phyloP scores from a whole-genome alignment of 202 grass and related monocot genomes.

The Setaria italica region DNA sequence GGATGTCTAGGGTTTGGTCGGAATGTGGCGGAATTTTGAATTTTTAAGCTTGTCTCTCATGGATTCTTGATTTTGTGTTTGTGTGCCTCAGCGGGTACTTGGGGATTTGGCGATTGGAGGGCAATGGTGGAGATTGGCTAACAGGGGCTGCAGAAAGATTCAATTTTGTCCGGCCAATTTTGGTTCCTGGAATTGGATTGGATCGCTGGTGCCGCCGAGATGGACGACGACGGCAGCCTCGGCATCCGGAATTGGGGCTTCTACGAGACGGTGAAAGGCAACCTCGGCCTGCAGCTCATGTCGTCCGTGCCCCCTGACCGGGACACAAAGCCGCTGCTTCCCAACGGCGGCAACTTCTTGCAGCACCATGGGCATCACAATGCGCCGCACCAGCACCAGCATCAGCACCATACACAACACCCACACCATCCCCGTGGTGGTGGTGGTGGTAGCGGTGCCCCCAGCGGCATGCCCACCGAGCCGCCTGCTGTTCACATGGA shows the following conservation, averaged over 20 bases:
- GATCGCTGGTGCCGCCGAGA: conserved; percentile 37
- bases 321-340: conserved; percentile 62
- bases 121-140: conserved; percentile 47
- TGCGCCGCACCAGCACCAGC: conserved; percentile 21
- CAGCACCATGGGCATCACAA: conserved; percentile 58
- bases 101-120: conserved; percentile 36
- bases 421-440: conserved; percentile 31
- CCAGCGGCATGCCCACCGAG: conserved; percentile 34
- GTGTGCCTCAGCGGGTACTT: conserved; percentile 30
- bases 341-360: conserved; percentile 53
- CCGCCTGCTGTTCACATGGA: conserved; percentile 52
- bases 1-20: conserved; percentile 38
- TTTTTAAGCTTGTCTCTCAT: conserved; percentile 17
- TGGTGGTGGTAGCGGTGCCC: not conserved
- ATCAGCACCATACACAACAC: conserved; percentile 35
- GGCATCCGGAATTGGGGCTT: conserved; percentile 90
- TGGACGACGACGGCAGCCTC: conserved; percentile 81
- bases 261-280: conserved; percentile 76
- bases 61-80: conserved; percentile 29
- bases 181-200: conserved; percentile 28
- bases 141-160: conserved; percentile 35
- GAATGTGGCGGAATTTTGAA: conserved; percentile 28
- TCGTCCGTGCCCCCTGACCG: conserved; percentile 58
- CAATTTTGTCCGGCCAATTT: conserved; percentile 11
- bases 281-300: conserved; percentile 90